phyloP scores from a whole-genome alignment of 2,329 filamentous ascomycete genomes.

The Phialocephala sp. region DNA sequence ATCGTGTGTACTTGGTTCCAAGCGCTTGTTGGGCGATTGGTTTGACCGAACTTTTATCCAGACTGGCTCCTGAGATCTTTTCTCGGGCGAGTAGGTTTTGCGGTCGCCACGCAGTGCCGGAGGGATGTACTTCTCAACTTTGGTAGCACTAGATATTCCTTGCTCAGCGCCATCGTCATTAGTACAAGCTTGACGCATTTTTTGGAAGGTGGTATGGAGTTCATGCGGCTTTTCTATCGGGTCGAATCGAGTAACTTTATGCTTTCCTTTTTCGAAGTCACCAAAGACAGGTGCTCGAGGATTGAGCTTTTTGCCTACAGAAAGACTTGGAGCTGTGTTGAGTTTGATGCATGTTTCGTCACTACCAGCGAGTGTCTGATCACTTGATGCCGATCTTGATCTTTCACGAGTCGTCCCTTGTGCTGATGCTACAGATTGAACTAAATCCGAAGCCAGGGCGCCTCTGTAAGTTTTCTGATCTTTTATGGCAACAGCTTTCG shows the following conservation, averaged over 20 bases:
- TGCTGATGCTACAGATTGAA: background rate
- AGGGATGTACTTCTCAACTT: conserved; percentile 21
- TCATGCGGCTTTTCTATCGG: background rate
- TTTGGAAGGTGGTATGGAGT: background rate
- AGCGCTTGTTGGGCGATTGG: background rate
- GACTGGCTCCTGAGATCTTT: conserved; percentile 15
- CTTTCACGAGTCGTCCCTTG: background rate
- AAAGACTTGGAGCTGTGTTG: background rate
- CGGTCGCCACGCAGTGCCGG: conserved; percentile 15
- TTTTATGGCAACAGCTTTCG: background rate
- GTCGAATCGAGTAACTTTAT: background rate
- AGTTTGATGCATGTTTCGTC: background rate
- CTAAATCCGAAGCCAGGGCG: background rate
- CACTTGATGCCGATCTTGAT: background rate
- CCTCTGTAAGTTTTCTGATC: background rate
- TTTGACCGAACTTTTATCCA: conserved; percentile 17
- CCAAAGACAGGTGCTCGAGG: conserved; percentile 17
- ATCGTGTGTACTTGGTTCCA: background rate
- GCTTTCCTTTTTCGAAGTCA: background rate
- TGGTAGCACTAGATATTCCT: background rate
- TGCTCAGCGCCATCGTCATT: background rate
- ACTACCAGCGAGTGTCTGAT: background rate
- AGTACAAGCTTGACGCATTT: conserved; percentile 12
- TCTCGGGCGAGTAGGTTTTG: background rate
- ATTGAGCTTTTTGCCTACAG: conserved; percentile 26